A percentile compares a stretch with the other conserved stretches of the same genome.
Conservation (phyloP, 2,329 filamentous ascomycete genomes). For the Verticillium zaregamsianum region DNA sequence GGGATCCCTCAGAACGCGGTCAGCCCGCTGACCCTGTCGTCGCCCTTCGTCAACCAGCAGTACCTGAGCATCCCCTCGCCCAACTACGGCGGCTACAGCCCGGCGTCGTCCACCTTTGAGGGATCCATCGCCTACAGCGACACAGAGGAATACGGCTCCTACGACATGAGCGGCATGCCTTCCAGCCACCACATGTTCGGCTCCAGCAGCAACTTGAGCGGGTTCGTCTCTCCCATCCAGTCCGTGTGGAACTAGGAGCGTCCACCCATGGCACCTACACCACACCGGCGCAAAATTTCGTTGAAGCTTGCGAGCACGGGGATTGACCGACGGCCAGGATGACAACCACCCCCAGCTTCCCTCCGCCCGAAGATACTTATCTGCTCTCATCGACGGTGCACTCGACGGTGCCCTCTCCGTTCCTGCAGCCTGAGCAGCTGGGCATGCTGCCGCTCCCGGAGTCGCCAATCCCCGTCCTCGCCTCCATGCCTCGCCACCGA, state of each 20-base stretch:
- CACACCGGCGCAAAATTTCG: slow-evolving; percentile 32
- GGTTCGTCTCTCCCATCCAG: slow-evolving; percentile 62
- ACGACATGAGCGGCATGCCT: slow-evolving; percentile 40
- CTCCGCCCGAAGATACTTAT: slow-evolving; percentile 19
- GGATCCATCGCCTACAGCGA: slow-evolving; percentile 62
- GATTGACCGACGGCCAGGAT: slow-evolving; percentile 56
- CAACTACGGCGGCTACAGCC: slow-evolving; percentile 56
- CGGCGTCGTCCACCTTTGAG: slow-evolving; percentile 59
- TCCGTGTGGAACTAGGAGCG: slow-evolving; percentile 54
- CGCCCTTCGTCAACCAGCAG: slow-evolving; percentile 49
- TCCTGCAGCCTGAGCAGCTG: slow-evolving; percentile 36
- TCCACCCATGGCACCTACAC: slow-evolving; percentile 24
- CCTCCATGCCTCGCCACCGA: slow-evolving; percentile 27
- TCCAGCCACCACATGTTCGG: slow-evolving; percentile 40
- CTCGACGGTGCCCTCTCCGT: slow-evolving; percentile 36
- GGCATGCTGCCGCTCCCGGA: slow-evolving; percentile 41
- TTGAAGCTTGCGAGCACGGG: slow-evolving; percentile 34
- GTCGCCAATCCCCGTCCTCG: slow-evolving; percentile 32
- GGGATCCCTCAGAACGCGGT: slow-evolving; percentile 41
- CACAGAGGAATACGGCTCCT: slow-evolving; percentile 50
- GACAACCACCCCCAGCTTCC: slow-evolving; percentile 40
- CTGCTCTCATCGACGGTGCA: slow-evolving; percentile 30
- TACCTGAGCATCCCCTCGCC: slow-evolving; percentile 63
- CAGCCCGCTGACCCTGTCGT: slow-evolving; percentile 53
- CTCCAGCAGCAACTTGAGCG: slow-evolving; percentile 36